Percentiles rank a stretch among this genome's conserved stretches.
phyloP scores from a whole-genome alignment of 495 filamentous ascomycete genomes.

The Penicillium longicatenatum region DNA sequence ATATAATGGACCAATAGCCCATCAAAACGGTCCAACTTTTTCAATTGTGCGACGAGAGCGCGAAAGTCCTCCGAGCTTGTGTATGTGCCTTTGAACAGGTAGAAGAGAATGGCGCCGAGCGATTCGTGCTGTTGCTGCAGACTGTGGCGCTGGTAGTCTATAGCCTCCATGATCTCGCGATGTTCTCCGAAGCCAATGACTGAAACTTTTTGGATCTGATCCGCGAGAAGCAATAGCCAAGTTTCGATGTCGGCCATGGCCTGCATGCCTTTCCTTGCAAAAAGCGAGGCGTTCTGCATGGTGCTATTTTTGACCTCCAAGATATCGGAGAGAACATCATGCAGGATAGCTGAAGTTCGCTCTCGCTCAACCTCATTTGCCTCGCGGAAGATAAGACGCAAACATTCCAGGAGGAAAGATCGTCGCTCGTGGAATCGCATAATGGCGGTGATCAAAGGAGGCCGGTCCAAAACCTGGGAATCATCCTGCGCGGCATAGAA shows the following conservation, averaged over 20 bases:
- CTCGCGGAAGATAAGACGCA: constrained; percentile 72
- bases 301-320: constrained; percentile 47
- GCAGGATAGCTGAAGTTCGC: constrained; percentile 29
- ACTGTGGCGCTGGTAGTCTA: constrained; percentile 70
- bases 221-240: constrained; percentile 69
- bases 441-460: constrained; percentile 70
- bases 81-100: constrained; percentile 73
- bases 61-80: constrained; percentile 72
- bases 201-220: constrained; percentile 68
- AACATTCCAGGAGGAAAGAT: constrained; percentile 75
- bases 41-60: constrained; percentile 62
- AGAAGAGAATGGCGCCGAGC: constrained; percentile 72
- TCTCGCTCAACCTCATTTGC: constrained; percentile 56
- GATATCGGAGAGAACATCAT: constrained; percentile 43
- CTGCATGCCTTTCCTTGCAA: constrained; percentile 67
- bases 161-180: constrained; percentile 64
- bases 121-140: constrained; percentile 85
- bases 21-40: constrained; percentile 71
- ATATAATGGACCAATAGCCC: constrained; percentile 74
- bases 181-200: constrained; percentile 64
- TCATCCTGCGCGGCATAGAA: constrained; percentile 69
- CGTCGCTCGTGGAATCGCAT: constrained; percentile 84
- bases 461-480: constrained; percentile 62
- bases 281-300: constrained; percentile 49
- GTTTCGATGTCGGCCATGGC: constrained; percentile 72